A percentile compares a stretch with the other conserved stretches of the same genome.
Conservation (phyloP, 805 yeast genomes). For the Ogataea polymorpha region DNA sequence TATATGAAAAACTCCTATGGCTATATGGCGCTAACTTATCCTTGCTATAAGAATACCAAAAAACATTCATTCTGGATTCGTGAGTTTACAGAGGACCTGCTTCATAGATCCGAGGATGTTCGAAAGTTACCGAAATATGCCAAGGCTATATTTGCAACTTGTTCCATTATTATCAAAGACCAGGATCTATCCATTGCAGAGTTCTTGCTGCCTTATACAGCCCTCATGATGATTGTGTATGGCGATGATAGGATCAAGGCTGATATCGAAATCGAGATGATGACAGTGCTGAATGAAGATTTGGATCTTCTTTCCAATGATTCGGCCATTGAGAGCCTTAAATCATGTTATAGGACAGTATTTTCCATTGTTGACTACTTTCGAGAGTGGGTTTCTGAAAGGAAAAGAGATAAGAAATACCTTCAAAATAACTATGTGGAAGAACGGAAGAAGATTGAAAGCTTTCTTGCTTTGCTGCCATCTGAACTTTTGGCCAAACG, state of each 20-base stretch:
- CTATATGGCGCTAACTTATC: conserved; percentile 51
- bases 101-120: conserved; percentile 40
- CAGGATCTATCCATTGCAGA: conserved; percentile 69
- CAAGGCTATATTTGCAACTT: conserved; percentile 53
- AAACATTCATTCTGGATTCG: conserved; percentile 72
- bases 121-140: conserved; percentile 29
- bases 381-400: conserved; percentile 63
- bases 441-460: conserved; percentile 37
- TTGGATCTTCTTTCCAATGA: conserved; percentile 46
- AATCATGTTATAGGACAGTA: conserved; percentile 65
- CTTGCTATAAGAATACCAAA: conserved; percentile 56
- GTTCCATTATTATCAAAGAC: conserved; percentile 61
- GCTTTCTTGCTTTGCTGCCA: conserved; percentile 56
- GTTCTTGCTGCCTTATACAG: conserved; percentile 73
- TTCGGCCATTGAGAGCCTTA: conserved; percentile 52
- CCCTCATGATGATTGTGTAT: conserved; percentile 52
- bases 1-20: conserved; percentile 55
- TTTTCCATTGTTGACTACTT: conserved; percentile 82
- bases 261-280: conserved; percentile 57
- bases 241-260: conserved; percentile 37
- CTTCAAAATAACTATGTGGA: conserved; percentile 18
- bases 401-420: conserved; percentile 31
- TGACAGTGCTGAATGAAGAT: conserved; percentile 51
- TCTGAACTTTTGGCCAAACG: conserved; percentile 69
- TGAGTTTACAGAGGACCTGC: conserved; percentile 61